Percentiles rank a stretch among this genome's conserved stretches.
phyloP scores from a whole-genome alignment of 2,329 filamentous ascomycete genomes.

The Leptographium lundbergii region DNA sequence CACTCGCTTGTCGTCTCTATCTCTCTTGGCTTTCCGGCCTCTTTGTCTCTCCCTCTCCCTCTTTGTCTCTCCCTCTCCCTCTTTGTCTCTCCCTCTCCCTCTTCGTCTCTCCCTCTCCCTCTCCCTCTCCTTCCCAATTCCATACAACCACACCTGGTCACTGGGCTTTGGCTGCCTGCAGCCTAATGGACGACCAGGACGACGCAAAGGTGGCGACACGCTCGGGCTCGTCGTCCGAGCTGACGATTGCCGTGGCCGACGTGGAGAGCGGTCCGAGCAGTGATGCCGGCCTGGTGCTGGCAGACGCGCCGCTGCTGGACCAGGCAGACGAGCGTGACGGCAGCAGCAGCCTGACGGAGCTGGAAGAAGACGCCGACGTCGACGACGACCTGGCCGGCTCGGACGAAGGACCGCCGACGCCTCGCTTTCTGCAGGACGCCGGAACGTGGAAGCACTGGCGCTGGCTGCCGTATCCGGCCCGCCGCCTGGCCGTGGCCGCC shows the following conservation, averaged over 20 bases:
- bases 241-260: constrained; percentile 2
- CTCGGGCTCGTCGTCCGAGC: constrained; percentile 7
- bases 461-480: constrained; percentile 46
- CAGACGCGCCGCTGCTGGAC: background rate
- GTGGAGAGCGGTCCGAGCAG: background rate
- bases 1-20: constrained; percentile 1
- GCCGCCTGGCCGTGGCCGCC: constrained; percentile 29
- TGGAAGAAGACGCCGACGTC: constrained; percentile 26
- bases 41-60: background rate
- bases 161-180: background rate
- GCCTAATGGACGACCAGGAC: background rate
- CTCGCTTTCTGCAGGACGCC: constrained; percentile 48
- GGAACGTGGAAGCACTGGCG: constrained; percentile 35
- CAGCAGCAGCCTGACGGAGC: constrained; percentile 27
- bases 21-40: background rate
- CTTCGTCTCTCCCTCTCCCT: too few species aligned
- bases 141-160: too few species aligned
- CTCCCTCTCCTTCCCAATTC: too few species aligned
- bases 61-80: background rate
- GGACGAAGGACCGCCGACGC: constrained; percentile 29
- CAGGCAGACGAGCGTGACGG: constrained; percentile 8
- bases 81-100: background rate
- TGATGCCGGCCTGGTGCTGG: constrained; percentile 16
- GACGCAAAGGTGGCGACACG: background rate
- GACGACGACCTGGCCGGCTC: constrained; percentile 31